A percentile compares a stretch with the other conserved stretches of the same genome.
Evolutionary conservation across 225 moss, liverwort and hornwort genomes (phyloP).

Genomic region (Sphagnum contortum): DNA sequence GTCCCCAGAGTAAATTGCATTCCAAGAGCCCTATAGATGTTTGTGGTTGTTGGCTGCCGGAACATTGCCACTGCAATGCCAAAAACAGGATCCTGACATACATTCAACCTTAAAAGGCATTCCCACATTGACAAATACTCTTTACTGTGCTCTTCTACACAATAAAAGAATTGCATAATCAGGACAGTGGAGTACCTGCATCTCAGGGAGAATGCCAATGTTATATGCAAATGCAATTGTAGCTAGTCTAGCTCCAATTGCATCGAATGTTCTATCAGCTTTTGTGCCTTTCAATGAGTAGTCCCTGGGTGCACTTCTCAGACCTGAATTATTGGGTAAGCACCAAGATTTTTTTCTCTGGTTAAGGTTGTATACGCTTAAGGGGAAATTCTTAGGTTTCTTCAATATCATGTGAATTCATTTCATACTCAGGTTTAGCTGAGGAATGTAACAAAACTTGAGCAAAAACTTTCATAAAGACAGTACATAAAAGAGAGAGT

Average conservation of each 20-base stretch:
- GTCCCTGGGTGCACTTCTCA: slow-evolving; percentile 22
- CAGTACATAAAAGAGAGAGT: neutral
- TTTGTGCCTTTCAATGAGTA: slow-evolving; percentile 25
- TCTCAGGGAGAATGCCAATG: slow-evolving; percentile 47
- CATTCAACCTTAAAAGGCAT: too few species aligned
- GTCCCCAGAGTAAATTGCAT: slow-evolving; percentile 29
- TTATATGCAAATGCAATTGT: slow-evolving; percentile 37
- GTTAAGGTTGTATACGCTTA: too few species aligned
- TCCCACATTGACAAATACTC: too few species aligned
- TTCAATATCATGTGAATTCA: too few species aligned
- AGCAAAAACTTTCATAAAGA: neutral
- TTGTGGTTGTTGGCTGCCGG: slow-evolving; percentile 23
- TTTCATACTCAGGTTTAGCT: too few species aligned
- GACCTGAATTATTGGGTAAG: too few species aligned
- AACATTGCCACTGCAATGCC: slow-evolving; percentile 29
- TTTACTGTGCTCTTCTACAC: too few species aligned
- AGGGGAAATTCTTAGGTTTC: too few species aligned
- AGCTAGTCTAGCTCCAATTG: slow-evolving; percentile 31
- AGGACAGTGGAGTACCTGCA: slow-evolving; percentile 20
- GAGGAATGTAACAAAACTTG: neutral
- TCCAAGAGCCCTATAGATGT: slow-evolving; percentile 31
- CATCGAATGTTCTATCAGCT: slow-evolving; percentile 19
- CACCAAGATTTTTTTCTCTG: too few species aligned
- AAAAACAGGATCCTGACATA: too few species aligned
- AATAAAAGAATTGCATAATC: neutral